Base-by-base conservation (phyloP, 306 rosid species). In the Dalbergia cochinchinensis region DNA sequence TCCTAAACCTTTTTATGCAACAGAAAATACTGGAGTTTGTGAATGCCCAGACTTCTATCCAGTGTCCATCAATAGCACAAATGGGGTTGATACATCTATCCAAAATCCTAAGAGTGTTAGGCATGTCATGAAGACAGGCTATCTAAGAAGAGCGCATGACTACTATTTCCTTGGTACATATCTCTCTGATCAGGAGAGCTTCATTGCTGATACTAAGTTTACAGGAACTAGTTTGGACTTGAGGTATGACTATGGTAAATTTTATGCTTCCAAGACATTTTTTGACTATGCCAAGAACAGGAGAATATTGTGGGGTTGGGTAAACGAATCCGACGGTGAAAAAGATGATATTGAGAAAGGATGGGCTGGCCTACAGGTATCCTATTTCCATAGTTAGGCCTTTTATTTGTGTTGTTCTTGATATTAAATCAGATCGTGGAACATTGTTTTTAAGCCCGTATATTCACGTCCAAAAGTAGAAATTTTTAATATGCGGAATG, bases 351-450 rank as follows among this genome's bases (percentile, higher is more conserved):
- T 77, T 53, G 47, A 41, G 26, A 88, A 86, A 82, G 91, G 89
- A 37, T 90, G 94, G 94, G 78, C 91, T 26, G 94, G 91, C 18
- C 61, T 90, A 42, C 91, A 85, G 88, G 90, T 90, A 84, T 60
- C 59, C 8, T 37, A 16, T 53, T 58, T 74, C 60, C 37, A 72
- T 19, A 1, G 11, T 18, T 18, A 55, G 12, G 31, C 45, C 8
- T 6, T 22, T 69, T 57, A 16, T 14, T 22, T 39, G 19, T 19
- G 39, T 5, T 20, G 35, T 58, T 60, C 12, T 8, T 26, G 5
- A 26, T 72, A 59, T 45, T 22, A 26, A 59, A 39, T 18, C 11
- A 60, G 26, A 35, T 18, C 6, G 59, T 62, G 59, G 1, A 55
- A 51, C 6, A 22, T 20, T 6, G 57, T 14, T 59, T 50, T 18